phyloP scores from a whole-genome alignment of 305 asterid species.

The Stenogyne calaminthoides region DNA sequence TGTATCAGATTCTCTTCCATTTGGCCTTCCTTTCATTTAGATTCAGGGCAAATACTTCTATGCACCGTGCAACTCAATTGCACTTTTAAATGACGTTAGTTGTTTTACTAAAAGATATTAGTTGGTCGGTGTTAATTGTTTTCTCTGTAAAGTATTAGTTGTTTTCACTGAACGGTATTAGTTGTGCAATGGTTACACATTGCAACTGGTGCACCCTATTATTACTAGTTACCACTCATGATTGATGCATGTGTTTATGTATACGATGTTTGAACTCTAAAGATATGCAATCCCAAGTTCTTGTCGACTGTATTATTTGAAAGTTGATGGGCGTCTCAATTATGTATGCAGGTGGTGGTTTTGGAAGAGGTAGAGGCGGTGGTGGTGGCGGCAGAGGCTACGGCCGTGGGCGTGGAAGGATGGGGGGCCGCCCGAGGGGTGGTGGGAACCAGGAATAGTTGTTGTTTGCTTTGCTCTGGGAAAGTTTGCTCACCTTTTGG shows the following conservation, averaged over 20 bases:
- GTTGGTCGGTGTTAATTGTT: no score
- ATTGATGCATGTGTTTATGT: neutral
- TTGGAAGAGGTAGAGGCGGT: slow-evolving; percentile 63
- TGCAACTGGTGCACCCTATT: no score
- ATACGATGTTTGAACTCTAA: no score
- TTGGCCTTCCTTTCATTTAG: neutral
- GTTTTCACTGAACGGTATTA: no score
- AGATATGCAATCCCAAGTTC: neutral
- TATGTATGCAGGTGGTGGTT: slow-evolving; percentile 53
- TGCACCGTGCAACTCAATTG: no score
- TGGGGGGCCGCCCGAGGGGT: slow-evolving; percentile 58
- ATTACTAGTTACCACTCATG: neutral
- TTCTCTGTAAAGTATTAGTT: no score
- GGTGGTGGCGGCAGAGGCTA: slow-evolving; percentile 54
- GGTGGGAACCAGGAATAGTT: slow-evolving; percentile 60
- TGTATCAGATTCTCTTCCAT: neutral
- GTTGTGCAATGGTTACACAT: no score
- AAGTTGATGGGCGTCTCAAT: neutral
- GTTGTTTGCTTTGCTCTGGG: slow-evolving; percentile 35
- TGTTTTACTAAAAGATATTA: no score
- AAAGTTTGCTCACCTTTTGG: slow-evolving; percentile 42
- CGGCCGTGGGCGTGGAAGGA: slow-evolving; percentile 66
- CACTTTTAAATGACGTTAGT: no score
- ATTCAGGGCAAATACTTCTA: no score
- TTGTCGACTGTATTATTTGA: neutral